These are phyloP conservation scores for Aspergillus pseudoglaucus DNA, from an alignment of 2,329 filamentous ascomycete genomes.

Conservation along the genomic window DNA sequence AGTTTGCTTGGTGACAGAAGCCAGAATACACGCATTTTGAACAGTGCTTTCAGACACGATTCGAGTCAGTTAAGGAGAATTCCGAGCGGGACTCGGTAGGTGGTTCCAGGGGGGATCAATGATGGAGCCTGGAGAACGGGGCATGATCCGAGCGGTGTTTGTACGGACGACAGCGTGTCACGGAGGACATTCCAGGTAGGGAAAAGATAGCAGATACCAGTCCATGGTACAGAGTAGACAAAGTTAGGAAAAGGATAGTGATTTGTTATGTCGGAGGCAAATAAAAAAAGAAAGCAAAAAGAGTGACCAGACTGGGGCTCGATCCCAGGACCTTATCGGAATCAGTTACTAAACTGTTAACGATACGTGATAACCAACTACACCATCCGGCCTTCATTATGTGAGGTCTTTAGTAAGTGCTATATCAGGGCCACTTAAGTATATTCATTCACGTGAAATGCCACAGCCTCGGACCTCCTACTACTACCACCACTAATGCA, in stretches of 20 bases:
- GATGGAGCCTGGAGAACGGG: too few species aligned
- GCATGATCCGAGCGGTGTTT: too few species aligned
- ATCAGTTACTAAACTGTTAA: slow-evolving; percentile 15
- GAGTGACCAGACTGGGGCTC: slow-evolving; percentile 1
- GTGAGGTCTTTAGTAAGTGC: fast-evolving
- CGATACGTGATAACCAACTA: slow-evolving; percentile 30
- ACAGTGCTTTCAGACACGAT: too few species aligned
- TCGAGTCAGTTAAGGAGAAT: too few species aligned
- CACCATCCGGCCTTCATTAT: slow-evolving; percentile 19
- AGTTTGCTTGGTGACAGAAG: too few species aligned
- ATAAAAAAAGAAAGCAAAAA: background rate
- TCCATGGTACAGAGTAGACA: background rate
- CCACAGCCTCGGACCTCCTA: too few species aligned
- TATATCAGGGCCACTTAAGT: too few species aligned
- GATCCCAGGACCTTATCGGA: slow-evolving; percentile 2
- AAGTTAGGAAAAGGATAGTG: background rate
- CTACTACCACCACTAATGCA: background rate
- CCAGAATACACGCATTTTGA: too few species aligned
- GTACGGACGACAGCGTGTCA: too few species aligned
- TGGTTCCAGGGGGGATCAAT: too few species aligned
- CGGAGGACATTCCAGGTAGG: background rate
- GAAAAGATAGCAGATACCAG: background rate
- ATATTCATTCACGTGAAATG: too few species aligned
- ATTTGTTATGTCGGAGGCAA: background rate
- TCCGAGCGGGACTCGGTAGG: too few species aligned